These are phyloP conservation scores for Asterella californica DNA, from an alignment of 225 moss, liverwort and hornwort genomes.

Conservation along the genomic window DNA sequence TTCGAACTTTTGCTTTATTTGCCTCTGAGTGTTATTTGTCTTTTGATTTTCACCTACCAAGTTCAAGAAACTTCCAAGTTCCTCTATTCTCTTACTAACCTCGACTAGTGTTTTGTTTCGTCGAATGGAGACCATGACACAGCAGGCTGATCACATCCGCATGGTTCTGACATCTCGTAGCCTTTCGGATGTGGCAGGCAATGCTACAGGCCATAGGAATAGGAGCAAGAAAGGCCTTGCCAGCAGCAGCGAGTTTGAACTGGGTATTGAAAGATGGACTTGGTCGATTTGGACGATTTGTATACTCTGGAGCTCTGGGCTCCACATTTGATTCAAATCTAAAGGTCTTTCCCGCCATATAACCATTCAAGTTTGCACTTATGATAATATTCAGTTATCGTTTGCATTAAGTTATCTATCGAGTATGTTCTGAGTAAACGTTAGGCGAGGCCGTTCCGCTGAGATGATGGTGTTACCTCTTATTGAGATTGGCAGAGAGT, in stretches of 20 bases:
- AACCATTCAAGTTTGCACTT: background rate
- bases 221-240: slow-evolving; percentile 78
- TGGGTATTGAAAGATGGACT: slow-evolving; percentile 98
- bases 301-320: slow-evolving; percentile 67
- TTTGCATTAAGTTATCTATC: no score
- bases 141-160: background rate
- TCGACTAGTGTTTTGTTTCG: background rate
- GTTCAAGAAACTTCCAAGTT: background rate
- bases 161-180: slow-evolving; percentile 6
- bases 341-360: slow-evolving; percentile 42
- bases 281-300: slow-evolving; percentile 79
- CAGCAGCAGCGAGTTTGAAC: slow-evolving; percentile 92
- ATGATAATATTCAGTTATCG: background rate
- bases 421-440: background rate
- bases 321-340: slow-evolving; percentile 91
- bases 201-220: slow-evolving; percentile 95
- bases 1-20: background rate
- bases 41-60: background rate
- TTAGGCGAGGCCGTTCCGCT: background rate
- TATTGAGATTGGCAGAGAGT: slow-evolving; percentile 54
- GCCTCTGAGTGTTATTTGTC: background rate
- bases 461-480: background rate
- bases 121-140: slow-evolving; percentile 3
- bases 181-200: slow-evolving; percentile 51
- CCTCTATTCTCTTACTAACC: no score